Evolutionary conservation across 2,329 filamentous ascomycete species (phyloP).

Genomic region (Helicocarpus griseus): DNA sequence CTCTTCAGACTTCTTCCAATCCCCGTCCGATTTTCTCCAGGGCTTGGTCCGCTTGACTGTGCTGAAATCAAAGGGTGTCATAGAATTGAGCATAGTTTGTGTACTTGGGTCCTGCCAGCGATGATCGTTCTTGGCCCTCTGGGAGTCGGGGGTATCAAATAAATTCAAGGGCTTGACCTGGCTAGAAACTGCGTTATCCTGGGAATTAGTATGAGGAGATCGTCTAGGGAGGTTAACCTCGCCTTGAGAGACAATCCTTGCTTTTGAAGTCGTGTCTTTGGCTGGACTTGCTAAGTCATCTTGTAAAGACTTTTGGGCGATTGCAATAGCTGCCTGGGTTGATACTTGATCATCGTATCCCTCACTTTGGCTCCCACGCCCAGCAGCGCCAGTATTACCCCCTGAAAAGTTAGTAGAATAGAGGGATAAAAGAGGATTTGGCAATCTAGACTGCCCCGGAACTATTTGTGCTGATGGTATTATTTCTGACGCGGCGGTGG

Average conservation of each 20-base stretch:
- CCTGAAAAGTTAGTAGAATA: slow-evolving; percentile 26
- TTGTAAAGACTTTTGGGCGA: slow-evolving; percentile 32
- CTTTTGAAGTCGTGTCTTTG: not conserved
- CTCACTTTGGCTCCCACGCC: slow-evolving; percentile 12
- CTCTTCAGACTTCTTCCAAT: not conserved
- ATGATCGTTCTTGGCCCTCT: not conserved
- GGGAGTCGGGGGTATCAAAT: not conserved
- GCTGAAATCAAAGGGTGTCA: slow-evolving; percentile 31
- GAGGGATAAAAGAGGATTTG: slow-evolving; percentile 27
- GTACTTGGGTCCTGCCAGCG: not conserved
- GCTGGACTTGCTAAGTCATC: slow-evolving; percentile 26
- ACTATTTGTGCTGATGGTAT: slow-evolving; percentile 31
- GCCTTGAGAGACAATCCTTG: not conserved
- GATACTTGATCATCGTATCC: slow-evolving; percentile 27
- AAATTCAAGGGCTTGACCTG: not conserved
- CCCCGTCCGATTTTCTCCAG: not conserved
- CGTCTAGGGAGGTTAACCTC: not conserved
- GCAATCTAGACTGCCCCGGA: slow-evolving; percentile 18
- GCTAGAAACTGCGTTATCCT: no score
- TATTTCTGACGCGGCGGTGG: slow-evolving; percentile 17
- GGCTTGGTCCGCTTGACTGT: slow-evolving; percentile 19
- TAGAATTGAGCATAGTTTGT: slow-evolving; percentile 26
- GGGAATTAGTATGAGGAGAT: no score
- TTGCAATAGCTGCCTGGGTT: slow-evolving; percentile 30
- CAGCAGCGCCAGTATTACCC: slow-evolving; percentile 17